These are phyloP conservation scores for Colletotrichum tamarilloi DNA, from an alignment of 2,329 filamentous ascomycete species.

Conservation along the genomic window DNA sequence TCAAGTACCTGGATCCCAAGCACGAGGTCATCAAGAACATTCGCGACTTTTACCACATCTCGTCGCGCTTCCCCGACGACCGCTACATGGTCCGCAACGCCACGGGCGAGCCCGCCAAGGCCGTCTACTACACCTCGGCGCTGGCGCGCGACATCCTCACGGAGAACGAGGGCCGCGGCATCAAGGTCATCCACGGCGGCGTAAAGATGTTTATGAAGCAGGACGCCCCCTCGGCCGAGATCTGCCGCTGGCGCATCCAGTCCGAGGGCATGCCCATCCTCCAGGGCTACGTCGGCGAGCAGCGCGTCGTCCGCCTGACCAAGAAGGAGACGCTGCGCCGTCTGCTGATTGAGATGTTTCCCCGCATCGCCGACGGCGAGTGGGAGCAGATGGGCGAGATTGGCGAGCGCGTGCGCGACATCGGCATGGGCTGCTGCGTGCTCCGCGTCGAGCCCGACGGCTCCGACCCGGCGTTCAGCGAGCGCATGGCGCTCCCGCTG, in stretches of 20 bases:
- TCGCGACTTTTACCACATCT: conserved; percentile 86
- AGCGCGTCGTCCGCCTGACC: conserved; percentile 78
- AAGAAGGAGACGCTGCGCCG: conserved; percentile 83
- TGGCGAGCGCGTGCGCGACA: conserved; percentile 80
- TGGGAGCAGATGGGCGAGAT: conserved; percentile 88
- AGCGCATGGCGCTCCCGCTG: conserved; percentile 88
- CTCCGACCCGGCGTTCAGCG: conserved; percentile 68
- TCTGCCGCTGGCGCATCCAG: conserved; percentile 96
- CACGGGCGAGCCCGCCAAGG: conserved; percentile 86
- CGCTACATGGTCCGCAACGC: conserved; percentile 98
- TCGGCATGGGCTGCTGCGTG: conserved; percentile 93
- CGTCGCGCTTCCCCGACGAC: conserved; percentile 85
- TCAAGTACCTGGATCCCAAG: conserved; percentile 84
- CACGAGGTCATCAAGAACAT: conserved; percentile 84
- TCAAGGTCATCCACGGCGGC: conserved; percentile 96
- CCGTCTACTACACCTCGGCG: conserved; percentile 94
- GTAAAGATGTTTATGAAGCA: conserved; percentile 99
- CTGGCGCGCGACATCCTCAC: conserved; percentile 87
- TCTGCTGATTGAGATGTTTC: conserved; percentile 96
- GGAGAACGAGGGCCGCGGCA: conserved; percentile 88
- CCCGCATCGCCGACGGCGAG: conserved; percentile 80
- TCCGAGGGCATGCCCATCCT: conserved; percentile 92
- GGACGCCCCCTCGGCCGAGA: conserved; percentile 85
- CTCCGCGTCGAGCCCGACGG: conserved; percentile 83
- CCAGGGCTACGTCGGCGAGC: conserved; percentile 87